phyloP scores from a whole-genome alignment of 805 yeast species.

The Saccharomycopsis fibuligera region DNA sequence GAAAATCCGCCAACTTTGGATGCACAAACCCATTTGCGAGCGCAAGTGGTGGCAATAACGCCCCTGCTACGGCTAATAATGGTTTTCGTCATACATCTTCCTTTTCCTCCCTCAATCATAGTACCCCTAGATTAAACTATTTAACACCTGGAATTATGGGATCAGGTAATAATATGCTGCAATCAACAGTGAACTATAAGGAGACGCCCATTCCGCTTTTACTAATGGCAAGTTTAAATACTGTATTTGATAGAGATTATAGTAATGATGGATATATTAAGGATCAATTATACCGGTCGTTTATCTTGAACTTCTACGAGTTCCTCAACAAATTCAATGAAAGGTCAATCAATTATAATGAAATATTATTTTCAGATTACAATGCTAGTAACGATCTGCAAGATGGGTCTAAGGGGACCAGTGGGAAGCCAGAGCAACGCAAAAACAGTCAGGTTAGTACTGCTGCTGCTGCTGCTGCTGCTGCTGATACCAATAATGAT shows the following conservation, averaged over 20 bases:
- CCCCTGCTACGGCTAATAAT: too few relatives aligned
- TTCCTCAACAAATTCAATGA: slow-evolving; percentile 11
- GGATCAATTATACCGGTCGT: slow-evolving; percentile 1
- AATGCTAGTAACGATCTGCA: neutral
- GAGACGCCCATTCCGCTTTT: slow-evolving; percentile 13
- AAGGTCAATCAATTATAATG: slow-evolving; percentile 12
- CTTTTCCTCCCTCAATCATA: too few relatives aligned
- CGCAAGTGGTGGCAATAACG: too few relatives aligned
- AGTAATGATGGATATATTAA: slow-evolving; percentile 1
- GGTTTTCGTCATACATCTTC: too few relatives aligned
- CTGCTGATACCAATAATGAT: neutral
- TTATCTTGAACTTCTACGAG: slow-evolving; percentile 10
- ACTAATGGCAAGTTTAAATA: slow-evolving; percentile 7
- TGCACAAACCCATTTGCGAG: too few relatives aligned
- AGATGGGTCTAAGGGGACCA: neutral
- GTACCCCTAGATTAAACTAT: too few relatives aligned
- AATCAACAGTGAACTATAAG: slow-evolving; percentile 6
- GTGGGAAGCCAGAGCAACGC: neutral
- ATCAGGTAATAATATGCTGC: too few relatives aligned
- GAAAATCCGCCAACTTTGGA: too few relatives aligned
- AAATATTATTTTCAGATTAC: slow-evolving; percentile 9
- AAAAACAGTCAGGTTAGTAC: too few relatives aligned
- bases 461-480: too few relatives aligned
- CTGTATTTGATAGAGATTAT: slow-evolving; percentile 11
- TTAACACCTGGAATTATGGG: too few relatives aligned